Evolutionary conservation across 176 grass and related monocot genomes (phyloP).

Genomic region (Triticum dicoccoides): DNA sequence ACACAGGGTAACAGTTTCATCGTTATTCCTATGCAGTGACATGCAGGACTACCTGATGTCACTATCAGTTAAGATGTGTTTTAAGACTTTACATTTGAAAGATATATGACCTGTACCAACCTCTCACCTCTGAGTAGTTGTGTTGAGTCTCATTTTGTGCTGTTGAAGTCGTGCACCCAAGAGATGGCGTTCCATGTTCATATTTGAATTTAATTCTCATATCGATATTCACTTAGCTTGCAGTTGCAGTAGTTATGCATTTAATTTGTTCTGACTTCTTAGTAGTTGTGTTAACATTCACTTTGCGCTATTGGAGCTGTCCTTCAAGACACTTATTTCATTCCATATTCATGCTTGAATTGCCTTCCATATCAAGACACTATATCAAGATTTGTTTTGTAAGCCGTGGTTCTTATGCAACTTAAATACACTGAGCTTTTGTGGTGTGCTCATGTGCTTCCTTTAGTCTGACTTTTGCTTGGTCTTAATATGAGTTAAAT

Average conservation of each 20-base stretch:
- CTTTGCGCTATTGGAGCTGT: constrained; percentile 6
- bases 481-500: constrained; percentile 2
- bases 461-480: constrained; percentile 13
- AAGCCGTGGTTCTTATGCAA: constrained; percentile 15
- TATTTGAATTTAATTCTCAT: neutral
- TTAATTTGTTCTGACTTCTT: constrained; percentile 15
- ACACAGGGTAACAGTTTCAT: neutral
- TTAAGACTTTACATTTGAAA: constrained; percentile 24
- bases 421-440: constrained; percentile 1
- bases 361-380: neutral
- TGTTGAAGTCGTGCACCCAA: neutral
- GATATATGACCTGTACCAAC: neutral
- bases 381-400: constrained; percentile 13
- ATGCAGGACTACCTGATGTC: neutral
- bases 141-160: neutral
- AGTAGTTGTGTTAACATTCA: neutral
- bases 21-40: neutral
- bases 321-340: neutral
- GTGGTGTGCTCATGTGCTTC: neutral
- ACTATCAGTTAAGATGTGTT: constrained; percentile 8
- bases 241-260: neutral
- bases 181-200: neutral
- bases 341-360: constrained; percentile 17
- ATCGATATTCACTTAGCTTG: constrained; percentile 9
- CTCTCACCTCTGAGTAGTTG: neutral